These are phyloP conservation scores for Arctium minus DNA, from an alignment of 129 eudicot genomes.

Conservation along the genomic window DNA sequence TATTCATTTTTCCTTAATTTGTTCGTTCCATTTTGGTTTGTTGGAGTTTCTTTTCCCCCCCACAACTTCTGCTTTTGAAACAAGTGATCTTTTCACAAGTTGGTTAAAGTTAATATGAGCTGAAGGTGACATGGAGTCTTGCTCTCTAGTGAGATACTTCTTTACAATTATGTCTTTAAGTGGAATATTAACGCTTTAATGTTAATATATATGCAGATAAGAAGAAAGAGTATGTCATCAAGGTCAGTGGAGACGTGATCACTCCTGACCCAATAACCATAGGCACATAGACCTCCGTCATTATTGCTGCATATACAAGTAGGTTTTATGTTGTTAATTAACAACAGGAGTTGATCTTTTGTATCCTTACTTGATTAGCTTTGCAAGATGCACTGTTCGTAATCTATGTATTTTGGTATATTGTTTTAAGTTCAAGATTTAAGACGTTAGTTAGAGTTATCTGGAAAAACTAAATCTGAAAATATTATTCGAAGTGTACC, in stretches of 20 bases:
- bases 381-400: not conserved
- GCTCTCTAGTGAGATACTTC: not conserved
- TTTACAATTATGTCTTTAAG: not conserved
- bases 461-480: not conserved
- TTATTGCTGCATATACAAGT: conserved; percentile 61
- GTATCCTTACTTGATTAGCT: not conserved
- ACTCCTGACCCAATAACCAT: conserved; percentile 47
- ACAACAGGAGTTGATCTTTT: not conserved
- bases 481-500: no score
- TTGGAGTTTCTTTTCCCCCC: no score
- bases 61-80: not conserved
- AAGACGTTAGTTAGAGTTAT: not conserved
- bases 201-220: conserved; percentile 38
- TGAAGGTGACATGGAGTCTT: not conserved
- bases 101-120: not conserved
- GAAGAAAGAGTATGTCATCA: conserved; percentile 37
- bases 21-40: no score
- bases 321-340: not conserved
- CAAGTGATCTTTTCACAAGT: not conserved
- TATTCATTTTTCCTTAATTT: no score
- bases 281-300: conserved; percentile 58
- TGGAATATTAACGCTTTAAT: not conserved
- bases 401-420: not conserved
- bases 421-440: not conserved
- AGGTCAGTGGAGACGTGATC: conserved; percentile 43